Evolutionary conservation across 169 alveolate species (phyloP).

Genomic region (Plasmodium adleri): DNA sequence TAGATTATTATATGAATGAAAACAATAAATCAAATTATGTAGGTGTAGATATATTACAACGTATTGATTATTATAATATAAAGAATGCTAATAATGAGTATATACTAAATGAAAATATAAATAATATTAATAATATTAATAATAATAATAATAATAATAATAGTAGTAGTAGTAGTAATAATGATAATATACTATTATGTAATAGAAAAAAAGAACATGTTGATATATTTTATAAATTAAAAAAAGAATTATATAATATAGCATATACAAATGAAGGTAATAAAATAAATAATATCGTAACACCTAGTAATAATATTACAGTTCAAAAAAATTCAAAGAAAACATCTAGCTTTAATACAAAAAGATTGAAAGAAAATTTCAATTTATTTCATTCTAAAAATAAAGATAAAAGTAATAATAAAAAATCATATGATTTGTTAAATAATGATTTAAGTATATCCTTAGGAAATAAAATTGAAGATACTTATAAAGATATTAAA

Average conservation of each 20-base stretch:
- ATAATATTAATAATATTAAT: conserved; percentile 8
- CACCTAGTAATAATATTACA: neutral
- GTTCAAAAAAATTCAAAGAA: neutral
- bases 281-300: neutral
- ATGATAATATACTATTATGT: neutral
- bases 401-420: conserved; percentile 3
- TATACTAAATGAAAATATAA: conserved; percentile 5
- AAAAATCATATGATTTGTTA: conserved; percentile 35
- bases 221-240: conserved; percentile 25
- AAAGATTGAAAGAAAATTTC: neutral
- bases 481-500: conserved; percentile 65
- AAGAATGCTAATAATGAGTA: conserved; percentile 9
- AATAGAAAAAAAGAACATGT: conserved; percentile 31
- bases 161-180: neutral
- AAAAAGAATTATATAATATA: conserved; percentile 34
- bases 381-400: too few species aligned
- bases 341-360: neutral
- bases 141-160: conserved; percentile 2
- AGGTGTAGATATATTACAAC: conserved; percentile 33
- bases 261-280: conserved; percentile 42
- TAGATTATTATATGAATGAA: conserved; percentile 24
- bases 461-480: conserved; percentile 66
- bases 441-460: conserved; percentile 29
- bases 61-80: conserved; percentile 21
- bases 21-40: conserved; percentile 23